Conservation (phyloP, 345 rosid species). For the Linum usitatissimum region DNA sequence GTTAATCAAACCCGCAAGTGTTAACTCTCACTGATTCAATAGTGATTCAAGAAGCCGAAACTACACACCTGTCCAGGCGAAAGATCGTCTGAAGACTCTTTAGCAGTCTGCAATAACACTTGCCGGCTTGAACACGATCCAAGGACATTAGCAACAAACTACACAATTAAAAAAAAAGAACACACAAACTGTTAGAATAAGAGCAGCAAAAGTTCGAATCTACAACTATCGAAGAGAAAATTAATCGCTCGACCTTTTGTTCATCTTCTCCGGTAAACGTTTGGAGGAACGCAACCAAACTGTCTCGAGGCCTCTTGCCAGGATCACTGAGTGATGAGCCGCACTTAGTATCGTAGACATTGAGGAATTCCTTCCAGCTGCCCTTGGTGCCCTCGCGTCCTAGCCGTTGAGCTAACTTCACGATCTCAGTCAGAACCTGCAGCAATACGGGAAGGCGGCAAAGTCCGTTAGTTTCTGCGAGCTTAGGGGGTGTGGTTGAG, state of each 20-base stretch:
- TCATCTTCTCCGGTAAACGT: conserved; percentile 1
- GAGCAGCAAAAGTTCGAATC: neutral
- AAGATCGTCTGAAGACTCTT: neutral
- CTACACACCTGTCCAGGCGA: neutral
- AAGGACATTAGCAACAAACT: conserved; percentile 1
- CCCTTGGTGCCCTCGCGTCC: conserved; percentile 5
- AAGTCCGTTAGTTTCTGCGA: too few species aligned
- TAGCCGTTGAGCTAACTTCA: conserved; percentile 8
- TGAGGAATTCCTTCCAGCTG: conserved; percentile 9
- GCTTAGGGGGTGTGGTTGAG: neutral
- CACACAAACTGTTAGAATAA: neutral
- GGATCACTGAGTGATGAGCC: conserved; percentile 9
- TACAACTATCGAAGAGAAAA: neutral
- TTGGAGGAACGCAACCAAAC: conserved; percentile 4
- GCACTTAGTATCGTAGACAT: neutral
- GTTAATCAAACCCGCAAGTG: conserved; percentile 6
- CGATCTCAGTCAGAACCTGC: conserved; percentile 6
- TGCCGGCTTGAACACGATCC: neutral
- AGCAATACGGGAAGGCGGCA: neutral
- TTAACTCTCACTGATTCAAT: too few species aligned
- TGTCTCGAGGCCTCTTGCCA: neutral
- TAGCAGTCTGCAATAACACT: neutral
- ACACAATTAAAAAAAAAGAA: neutral
- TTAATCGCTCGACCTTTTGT: neutral
- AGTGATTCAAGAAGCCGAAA: neutral